Base-by-base conservation (phyloP, 1,284 basidiomycete genomes). In the Tylopilus orsonianus region DNA sequence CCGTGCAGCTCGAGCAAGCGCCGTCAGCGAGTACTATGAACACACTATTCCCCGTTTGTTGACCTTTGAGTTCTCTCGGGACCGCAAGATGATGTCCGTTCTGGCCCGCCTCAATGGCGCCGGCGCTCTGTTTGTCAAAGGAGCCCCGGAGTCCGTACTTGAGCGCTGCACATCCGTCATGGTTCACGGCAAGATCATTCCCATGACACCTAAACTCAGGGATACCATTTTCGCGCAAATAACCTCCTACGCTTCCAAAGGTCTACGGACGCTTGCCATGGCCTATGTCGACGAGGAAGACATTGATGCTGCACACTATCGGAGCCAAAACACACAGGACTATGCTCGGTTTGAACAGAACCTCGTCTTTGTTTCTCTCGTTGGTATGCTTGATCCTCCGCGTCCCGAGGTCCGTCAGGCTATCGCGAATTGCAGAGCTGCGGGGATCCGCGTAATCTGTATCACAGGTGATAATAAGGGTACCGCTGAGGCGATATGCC, bases 61-160 rank as follows among this genome's bases (percentile, higher is more conserved):
- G 55, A 98, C 95, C 2, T 95, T 99, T 64, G 96, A 98, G 68
- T 99, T 99, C 71, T 91, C 93, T 23, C 87, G 96, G 29, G 97
- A 99, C 70, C 90, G 96, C 67, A 99, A 98, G 74, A 95, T 94
- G 80, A 99, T 98, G 96, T 97, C 95, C 20, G 93, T 97, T 32
- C 81, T 98, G 41, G 85, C 90, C 41, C 78, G 74, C 52, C 71
- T 79, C 52, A 77, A 82, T 53, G 79, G 77, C 9, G 69, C 69
- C 5, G 83, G 84, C 30, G 77, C 85, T 16, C 74, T 96, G 3
- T 87, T 94, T 61, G 93, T 90, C 66, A 99, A 99, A 71, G 96
- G 97, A 39, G 97, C 96, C 1, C 96, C 95, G 3, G 96, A 99
- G 72, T 87, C 89, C 18, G 88, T 99, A 30, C 74, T 99, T 50